Evolutionary conservation across 1,284 basidiomycete genomes (phyloP).

Genomic region (Chondrostereum purpureum): DNA sequence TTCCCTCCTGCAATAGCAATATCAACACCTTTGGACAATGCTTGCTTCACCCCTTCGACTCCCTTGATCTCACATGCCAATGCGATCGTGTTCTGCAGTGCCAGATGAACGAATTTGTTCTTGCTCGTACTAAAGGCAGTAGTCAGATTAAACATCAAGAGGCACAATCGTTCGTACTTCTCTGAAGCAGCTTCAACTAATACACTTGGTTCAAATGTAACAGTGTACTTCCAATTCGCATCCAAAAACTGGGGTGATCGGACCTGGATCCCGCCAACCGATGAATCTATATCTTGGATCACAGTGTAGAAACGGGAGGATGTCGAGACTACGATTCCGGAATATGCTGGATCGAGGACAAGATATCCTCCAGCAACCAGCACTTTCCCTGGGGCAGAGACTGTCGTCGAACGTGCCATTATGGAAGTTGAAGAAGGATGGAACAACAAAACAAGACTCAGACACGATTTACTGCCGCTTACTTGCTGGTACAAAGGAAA

Average conservation of each 20-base stretch:
- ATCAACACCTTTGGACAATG: conserved; percentile 52
- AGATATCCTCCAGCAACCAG: conserved; percentile 93
- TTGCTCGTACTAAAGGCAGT: conserved; percentile 30
- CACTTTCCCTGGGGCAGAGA: conserved; percentile 95
- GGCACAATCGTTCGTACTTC: conserved; percentile 28
- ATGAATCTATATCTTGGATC: conserved; percentile 30
- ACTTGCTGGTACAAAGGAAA: conserved; percentile 3
- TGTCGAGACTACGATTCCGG: conserved; percentile 84
- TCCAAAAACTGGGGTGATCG: conserved; percentile 87
- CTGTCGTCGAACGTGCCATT: conserved; percentile 50
- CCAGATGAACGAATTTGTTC: conserved; percentile 92
- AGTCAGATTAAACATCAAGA: conserved; percentile 2
- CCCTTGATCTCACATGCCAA: conserved; percentile 58
- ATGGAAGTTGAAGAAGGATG: background rate
- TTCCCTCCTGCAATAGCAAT: conserved; percentile 89
- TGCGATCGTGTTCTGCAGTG: conserved; percentile 71
- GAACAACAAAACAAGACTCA: background rate
- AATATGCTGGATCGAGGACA: conserved; percentile 79
- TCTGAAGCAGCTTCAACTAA: conserved; percentile 37
- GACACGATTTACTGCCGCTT: background rate
- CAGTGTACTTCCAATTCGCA: conserved; percentile 74
- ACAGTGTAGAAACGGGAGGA: conserved; percentile 90
- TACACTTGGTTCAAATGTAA: conserved; percentile 37
- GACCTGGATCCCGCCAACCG: conserved; percentile 52
- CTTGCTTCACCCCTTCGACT: conserved; percentile 33